Base-by-base conservation (phyloP, 2,329 filamentous ascomycete genomes). In the Rhytidhysteron rufulum region DNA sequence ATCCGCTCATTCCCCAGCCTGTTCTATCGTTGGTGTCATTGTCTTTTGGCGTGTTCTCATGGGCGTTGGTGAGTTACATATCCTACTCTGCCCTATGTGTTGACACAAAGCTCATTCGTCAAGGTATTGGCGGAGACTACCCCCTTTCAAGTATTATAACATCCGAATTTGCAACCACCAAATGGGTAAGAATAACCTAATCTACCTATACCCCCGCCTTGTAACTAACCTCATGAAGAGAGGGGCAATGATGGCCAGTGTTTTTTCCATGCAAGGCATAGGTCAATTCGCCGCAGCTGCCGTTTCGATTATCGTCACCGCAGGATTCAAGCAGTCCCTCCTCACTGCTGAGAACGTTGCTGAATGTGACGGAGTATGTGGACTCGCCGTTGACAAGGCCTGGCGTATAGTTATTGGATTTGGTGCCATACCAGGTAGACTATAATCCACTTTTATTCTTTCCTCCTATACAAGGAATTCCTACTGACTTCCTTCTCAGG, bases 211-310 rank as follows among this genome's bases (percentile, higher is more conserved):
- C n/a, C n/a, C n/a, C n/a, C n/a, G n/a, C n/a, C n/a, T n/a, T n/a
- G n/a, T n/a, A n/a, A n/a, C n/a, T n/a, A n/a, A n/a, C n/a, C n/a
- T n/a, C n/a, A n/a, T n/a, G n/a, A n/a, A n/a, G n/a, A n/a, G n/a
- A n/a, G n/a, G n/a, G n/a, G 86, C 86, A 49, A 93, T 93, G 83
- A 90, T 94, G 83, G 85, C 80, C 24, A 76, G 85, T 13, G 87
- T 93, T 39, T 93, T 93, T 57, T 85, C 86, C 51, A 91, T 90
- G 85, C 87, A 94, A 63, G 86, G 87, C 49, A 77, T 93, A 37
- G 87, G 88, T 16, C 87, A 93, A 65, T 81, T 93, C 40, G 74
- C 73, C 19, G 86, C 84, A 35, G 85, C 85, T 34, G 78, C 91
- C 21, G 74, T 93, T 47, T 84, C 87, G 62, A 72, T 93, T 34